phyloP scores from a whole-genome alignment of 257 asterid genomes.

The Solanum corneliomulleri region DNA sequence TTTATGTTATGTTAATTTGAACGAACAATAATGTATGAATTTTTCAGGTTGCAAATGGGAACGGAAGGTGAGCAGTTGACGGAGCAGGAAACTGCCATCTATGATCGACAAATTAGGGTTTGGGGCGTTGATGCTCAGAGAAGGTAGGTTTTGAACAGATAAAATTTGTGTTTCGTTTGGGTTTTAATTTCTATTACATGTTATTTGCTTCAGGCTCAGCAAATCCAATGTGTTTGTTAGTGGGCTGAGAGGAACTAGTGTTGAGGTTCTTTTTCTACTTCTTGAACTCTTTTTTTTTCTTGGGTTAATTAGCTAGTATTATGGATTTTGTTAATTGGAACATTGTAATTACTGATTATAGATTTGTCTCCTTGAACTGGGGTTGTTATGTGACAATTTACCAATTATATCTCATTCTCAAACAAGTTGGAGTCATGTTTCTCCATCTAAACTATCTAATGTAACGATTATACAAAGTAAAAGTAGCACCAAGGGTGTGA shows the following conservation, averaged over 20 bases:
- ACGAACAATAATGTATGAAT: background rate
- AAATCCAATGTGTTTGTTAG: constrained; percentile 79
- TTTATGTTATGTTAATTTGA: background rate
- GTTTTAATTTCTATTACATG: background rate
- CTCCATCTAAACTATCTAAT: background rate
- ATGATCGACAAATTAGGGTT: constrained; percentile 98
- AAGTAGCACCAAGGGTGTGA: background rate
- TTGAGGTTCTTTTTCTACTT: constrained; percentile 50
- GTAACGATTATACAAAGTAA: background rate
- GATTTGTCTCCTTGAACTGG: background rate
- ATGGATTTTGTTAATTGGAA: background rate
- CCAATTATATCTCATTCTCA: background rate
- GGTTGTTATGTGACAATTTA: background rate
- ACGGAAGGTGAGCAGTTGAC: constrained; percentile 67
- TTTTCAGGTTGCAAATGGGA: background rate
- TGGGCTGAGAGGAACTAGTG: constrained; percentile 71
- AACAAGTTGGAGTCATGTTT: background rate
- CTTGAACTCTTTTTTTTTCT: background rate
- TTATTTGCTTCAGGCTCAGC: constrained; percentile 47
- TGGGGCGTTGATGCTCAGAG: constrained; percentile 99
- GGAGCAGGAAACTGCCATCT: constrained; percentile 98
- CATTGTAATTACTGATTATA: background rate
- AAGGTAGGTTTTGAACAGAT: constrained; percentile 28
- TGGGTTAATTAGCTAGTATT: background rate
- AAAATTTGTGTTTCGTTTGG: background rate